Evolutionary conservation across 2,329 filamentous ascomycete genomes (phyloP).

Genomic region (Cordyceps fumosorosea): DNA sequence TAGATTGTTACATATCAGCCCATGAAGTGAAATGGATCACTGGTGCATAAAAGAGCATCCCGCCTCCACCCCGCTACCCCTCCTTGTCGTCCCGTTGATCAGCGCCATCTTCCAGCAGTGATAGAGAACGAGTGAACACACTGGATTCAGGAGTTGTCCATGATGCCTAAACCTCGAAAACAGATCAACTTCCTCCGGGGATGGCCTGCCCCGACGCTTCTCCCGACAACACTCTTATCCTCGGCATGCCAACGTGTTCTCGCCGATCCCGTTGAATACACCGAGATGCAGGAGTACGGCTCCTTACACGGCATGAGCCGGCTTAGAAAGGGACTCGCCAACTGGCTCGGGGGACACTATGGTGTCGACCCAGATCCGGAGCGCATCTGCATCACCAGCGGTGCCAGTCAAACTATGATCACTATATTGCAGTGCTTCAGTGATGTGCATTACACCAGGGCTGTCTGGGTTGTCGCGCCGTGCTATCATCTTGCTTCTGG

Average conservation of each 20-base stretch:
- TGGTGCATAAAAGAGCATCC: too few species aligned
- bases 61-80: too few species aligned
- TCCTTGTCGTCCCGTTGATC: neutral
- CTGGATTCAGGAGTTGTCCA: neutral
- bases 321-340: conserved; percentile 59
- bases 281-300: conserved; percentile 67
- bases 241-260: conserved; percentile 56
- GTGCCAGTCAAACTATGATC: conserved; percentile 76
- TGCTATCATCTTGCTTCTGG: conserved; percentile 75
- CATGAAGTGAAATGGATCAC: too few species aligned
- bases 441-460: conserved; percentile 67
- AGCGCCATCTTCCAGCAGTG: neutral
- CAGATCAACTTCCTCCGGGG: conserved; percentile 60
- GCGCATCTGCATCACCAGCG: conserved; percentile 74
- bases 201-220: conserved; percentile 57
- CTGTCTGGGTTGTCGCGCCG: conserved; percentile 75
- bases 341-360: conserved; percentile 65
- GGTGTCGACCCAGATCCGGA: conserved; percentile 35
- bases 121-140: neutral
- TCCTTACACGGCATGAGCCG: conserved; percentile 67
- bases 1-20: too few species aligned
- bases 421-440: conserved; percentile 73
- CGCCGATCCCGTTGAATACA: conserved; percentile 48
- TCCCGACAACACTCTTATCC: conserved; percentile 58
- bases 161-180: neutral